Conservation (phyloP, 192 early-diverging fungal species). For the Linnemannia hyalina region DNA sequence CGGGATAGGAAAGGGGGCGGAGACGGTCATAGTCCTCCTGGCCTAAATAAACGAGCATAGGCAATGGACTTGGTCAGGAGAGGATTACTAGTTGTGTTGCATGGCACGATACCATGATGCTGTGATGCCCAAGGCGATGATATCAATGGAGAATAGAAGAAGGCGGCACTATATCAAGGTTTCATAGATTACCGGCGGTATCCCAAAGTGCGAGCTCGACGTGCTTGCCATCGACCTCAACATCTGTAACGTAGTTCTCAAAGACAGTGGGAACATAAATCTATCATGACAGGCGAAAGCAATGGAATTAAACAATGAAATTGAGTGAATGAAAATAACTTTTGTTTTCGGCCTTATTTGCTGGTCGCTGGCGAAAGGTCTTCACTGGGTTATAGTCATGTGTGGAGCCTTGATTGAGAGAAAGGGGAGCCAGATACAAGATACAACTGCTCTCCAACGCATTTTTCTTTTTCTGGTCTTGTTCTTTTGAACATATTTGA, state of each 20-base stretch:
- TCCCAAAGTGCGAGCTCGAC: slow-evolving; percentile 82
- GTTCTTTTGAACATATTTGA: too few relatives aligned
- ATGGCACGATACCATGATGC: background rate
- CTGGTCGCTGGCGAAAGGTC: too few relatives aligned
- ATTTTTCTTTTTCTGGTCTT: too few relatives aligned
- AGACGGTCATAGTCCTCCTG: slow-evolving; percentile 98
- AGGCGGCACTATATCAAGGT: background rate
- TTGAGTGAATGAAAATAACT: too few relatives aligned
- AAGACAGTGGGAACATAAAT: slow-evolving; percentile 81
- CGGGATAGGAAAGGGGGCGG: slow-evolving; percentile 92
- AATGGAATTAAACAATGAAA: too few relatives aligned
- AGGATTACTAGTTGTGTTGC: background rate
- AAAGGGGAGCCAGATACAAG: too few relatives aligned
- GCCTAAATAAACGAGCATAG: slow-evolving; percentile 66
- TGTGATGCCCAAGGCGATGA: background rate
- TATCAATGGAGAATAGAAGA: background rate
- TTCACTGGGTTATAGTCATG: too few relatives aligned
- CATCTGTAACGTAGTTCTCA: slow-evolving; percentile 79
- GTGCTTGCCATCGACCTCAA: slow-evolving; percentile 74
- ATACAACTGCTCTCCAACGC: too few relatives aligned
- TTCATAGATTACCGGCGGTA: slow-evolving; percentile 72
- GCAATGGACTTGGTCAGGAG: slow-evolving; percentile 53
- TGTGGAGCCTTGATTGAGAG: too few relatives aligned
- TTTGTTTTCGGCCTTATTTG: too few relatives aligned
- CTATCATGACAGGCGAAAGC: slow-evolving; percentile 28